These are phyloP conservation scores for Porpolomopsis calyptriformis DNA, from an alignment of 768 basidiomycete genomes.

Conservation along the genomic window DNA sequence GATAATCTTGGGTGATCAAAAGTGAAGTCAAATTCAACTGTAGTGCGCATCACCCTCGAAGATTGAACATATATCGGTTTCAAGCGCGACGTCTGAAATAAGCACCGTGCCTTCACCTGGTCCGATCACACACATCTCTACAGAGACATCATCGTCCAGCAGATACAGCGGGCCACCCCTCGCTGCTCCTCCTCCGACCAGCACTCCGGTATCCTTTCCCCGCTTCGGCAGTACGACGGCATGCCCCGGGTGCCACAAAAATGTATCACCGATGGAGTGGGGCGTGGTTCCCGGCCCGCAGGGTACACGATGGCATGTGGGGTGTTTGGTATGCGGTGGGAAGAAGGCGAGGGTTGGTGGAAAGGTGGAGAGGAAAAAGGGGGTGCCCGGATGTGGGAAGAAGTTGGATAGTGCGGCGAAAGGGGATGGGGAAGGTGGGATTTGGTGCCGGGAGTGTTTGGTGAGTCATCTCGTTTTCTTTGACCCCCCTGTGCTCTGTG, in stretches of 20 bases:
- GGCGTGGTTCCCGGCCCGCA: conserved; percentile 82
- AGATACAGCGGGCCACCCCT: conserved; percentile 19
- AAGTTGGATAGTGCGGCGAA: conserved; percentile 76
- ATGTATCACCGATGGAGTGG: conserved; percentile 74
- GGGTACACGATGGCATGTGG: conserved; percentile 68
- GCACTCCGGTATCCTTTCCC: conserved; percentile 28
- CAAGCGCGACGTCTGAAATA: background rate
- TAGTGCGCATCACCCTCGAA: conserved; percentile 39
- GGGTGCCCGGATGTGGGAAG: conserved; percentile 72
- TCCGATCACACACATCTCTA: background rate
- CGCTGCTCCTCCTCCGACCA: conserved; percentile 26
- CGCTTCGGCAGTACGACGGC: conserved; percentile 50
- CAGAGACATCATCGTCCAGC: conserved; percentile 7
- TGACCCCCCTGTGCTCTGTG: conserved; percentile 7
- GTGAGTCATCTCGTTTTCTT: conserved; percentile 31
- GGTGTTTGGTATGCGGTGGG: conserved; percentile 75
- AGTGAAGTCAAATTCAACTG: background rate
- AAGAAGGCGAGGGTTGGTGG: conserved; percentile 37
- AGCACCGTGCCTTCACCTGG: background rate
- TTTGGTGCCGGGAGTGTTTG: conserved; percentile 81
- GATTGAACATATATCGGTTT: conserved; percentile 24
- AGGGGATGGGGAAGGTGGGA: conserved; percentile 51
- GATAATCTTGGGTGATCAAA: background rate
- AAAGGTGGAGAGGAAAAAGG: conserved; percentile 36
- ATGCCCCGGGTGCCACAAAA: conserved; percentile 66